Base-by-base conservation (phyloP, 164 flowering plant species). In the Kalanchoe fedtschenkoi region DNA sequence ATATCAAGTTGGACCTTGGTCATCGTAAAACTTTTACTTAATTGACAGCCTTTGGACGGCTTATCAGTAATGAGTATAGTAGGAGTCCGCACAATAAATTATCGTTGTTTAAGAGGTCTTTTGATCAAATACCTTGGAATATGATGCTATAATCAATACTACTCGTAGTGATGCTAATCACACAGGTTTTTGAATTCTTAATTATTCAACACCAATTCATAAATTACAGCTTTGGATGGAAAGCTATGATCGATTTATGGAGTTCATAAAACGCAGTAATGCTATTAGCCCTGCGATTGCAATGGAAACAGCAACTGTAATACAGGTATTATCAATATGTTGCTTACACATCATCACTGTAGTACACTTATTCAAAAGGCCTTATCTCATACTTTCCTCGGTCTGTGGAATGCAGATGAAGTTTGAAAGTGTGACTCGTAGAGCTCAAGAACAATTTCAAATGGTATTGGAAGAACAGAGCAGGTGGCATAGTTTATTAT, bases 401-500 rank as follows among this genome's bases (percentile, higher is more conserved):
- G 56, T 6, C 22, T 75, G 60, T 35, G 17, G 43, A 60, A 57
- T 37, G 68, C 88, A 93, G 99, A 83, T 79, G 82, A 95, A 86
- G 76, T 61, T 95, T 66, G 99, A 87, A 80, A 72, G 83, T 72
- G 99, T 89, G 70, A 88, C 97, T 68, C 92, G 96, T 34, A 77
- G 81, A 77, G 99, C 99, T 59, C 99, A 95, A 62, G 97, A 91
- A 81, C 99, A 95, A 71, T 80, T 95, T 73, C 96, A 95, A 69
- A 78, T 84, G 86, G 99, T 86, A 7, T 75, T 95, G 57, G 99
- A 95, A 75, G 97, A 95, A 67, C 89, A 91, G 69, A 88, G 90
- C 95, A 95, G 95, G 99, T 90, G 16, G 37, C 28, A 5, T 16
- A 15, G 41, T 15, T 61, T 59, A 21, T 59, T 59, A 22, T 59